Percentiles rank a stretch among this genome's conserved stretches.
Evolutionary conservation across 768 basidiomycete genomes (phyloP).

Genomic region (Dacryopinax spathularia): DNA sequence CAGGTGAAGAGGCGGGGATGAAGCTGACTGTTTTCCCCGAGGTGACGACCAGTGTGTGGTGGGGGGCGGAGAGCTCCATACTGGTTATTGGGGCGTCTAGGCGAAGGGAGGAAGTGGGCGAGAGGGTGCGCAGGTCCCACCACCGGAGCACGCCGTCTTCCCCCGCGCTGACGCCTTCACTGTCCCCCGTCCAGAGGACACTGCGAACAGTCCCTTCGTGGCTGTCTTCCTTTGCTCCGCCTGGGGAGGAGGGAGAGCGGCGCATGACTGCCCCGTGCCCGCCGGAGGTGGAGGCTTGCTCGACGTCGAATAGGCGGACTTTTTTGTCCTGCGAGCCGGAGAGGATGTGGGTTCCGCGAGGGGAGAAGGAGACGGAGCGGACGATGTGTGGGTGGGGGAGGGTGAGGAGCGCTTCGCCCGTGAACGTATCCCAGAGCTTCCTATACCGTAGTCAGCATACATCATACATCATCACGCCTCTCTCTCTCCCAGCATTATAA

Average conservation of each 20-base stretch:
- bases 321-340: slow-evolving; percentile 97
- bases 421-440: slow-evolving; percentile 92
- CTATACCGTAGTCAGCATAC: slow-evolving; percentile 29
- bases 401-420: slow-evolving; percentile 78
- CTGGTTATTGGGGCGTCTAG: slow-evolving; percentile 76
- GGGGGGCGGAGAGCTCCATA: slow-evolving; percentile 79
- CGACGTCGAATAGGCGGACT: slow-evolving; percentile 85
- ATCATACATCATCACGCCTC: too few relatives aligned
- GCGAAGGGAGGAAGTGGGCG: slow-evolving; percentile 51
- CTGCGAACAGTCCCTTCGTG: slow-evolving; percentile 87
- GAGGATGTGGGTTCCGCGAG: slow-evolving; percentile 50
- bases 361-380: slow-evolving; percentile 80
- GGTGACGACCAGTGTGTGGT: slow-evolving; percentile 73
- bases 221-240: slow-evolving; percentile 37
- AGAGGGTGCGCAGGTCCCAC: slow-evolving; percentile 85
- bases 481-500: too few relatives aligned
- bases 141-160: slow-evolving; percentile 93
- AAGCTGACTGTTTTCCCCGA: slow-evolving; percentile 88
- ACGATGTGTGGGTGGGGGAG: slow-evolving; percentile 98
- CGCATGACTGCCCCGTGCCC: slow-evolving; percentile 35
- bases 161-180: slow-evolving; percentile 70
- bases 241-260: slow-evolving; percentile 70
- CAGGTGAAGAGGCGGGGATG: slow-evolving; percentile 36
- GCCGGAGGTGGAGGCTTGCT: slow-evolving; percentile 32
- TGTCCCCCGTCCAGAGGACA: slow-evolving; percentile 81